Percentiles rank a stretch among this genome's conserved stretches.
Conservation (phyloP, 306 rosid genomes). For the Macrotyloma uniflorum region DNA sequence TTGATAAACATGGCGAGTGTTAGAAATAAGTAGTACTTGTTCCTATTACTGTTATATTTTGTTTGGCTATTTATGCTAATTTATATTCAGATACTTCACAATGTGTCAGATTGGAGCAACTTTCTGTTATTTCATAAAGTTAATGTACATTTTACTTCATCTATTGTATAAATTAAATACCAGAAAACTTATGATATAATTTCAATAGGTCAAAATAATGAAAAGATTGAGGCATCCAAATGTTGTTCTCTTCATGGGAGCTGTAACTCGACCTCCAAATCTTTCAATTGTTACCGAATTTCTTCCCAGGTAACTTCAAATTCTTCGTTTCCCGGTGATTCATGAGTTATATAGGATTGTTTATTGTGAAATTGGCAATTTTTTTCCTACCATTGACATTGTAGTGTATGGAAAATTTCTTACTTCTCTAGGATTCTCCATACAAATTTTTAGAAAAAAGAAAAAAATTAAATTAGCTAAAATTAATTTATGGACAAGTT, state of each 20-base stretch:
- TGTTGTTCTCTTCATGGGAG: constrained; percentile 99
- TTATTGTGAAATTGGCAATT: constrained; percentile 22
- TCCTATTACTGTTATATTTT: background rate
- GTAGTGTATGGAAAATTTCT: constrained; percentile 4
- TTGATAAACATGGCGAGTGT: background rate
- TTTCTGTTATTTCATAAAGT: too few relatives aligned
- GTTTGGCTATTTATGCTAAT: background rate
- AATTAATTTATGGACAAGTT: too few relatives aligned
- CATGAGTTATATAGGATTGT: background rate
- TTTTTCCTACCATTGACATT: constrained; percentile 13
- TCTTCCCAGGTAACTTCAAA: constrained; percentile 84
- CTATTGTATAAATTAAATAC: constrained; percentile 29
- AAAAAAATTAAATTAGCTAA: too few relatives aligned
- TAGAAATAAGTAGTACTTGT: too few relatives aligned
- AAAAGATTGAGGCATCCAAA: constrained; percentile 96
- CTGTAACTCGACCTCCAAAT: constrained; percentile 88
- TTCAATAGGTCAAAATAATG: constrained; percentile 85
- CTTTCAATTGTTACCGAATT: constrained; percentile 97
- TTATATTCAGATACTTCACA: background rate
- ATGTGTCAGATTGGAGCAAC: background rate
- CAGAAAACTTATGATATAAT: constrained; percentile 36
- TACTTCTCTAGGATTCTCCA: background rate
- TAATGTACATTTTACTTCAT: too few relatives aligned
- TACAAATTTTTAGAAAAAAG: too few relatives aligned
- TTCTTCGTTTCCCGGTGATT: constrained; percentile 34